phyloP scores from a whole-genome alignment of 1,284 basidiomycete genomes.

The Cutaneotrichosporon mucoides region DNA sequence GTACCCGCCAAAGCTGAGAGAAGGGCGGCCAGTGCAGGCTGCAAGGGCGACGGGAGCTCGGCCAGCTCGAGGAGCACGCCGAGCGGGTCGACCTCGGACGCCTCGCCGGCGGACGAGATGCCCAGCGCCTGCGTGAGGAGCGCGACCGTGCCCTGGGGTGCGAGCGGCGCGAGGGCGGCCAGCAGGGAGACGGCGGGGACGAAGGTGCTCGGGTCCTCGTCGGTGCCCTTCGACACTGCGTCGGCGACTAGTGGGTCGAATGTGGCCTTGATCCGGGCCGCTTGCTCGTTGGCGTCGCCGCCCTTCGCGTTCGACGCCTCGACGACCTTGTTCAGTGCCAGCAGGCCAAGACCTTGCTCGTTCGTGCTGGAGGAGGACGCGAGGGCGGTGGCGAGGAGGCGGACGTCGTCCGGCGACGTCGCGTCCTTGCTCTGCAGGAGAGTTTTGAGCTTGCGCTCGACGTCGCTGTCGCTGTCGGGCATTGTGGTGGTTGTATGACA shows the following conservation, averaged over 20 bases:
- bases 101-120: not conserved
- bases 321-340: slow-evolving; percentile 12
- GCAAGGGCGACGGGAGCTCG: slow-evolving; percentile 38
- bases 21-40: slow-evolving; percentile 60
- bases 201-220: slow-evolving; percentile 6
- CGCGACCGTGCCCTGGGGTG: slow-evolving; percentile 18
- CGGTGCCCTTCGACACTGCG: slow-evolving; percentile 3
- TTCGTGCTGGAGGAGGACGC: not conserved
- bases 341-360: slow-evolving; percentile 6
- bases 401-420: slow-evolving; percentile 3
- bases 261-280: slow-evolving; percentile 3
- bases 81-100: slow-evolving; percentile 23
- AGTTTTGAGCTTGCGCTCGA: not conserved
- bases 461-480: not conserved
- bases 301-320: not conserved
- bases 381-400: not conserved
- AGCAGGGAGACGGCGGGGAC: slow-evolving; percentile 24
- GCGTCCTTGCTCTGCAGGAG: slow-evolving; percentile 10
- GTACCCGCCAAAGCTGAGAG: slow-evolving; percentile 68
- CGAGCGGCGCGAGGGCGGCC: slow-evolving; percentile 29
- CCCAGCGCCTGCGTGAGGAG: slow-evolving; percentile 27
- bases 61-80: slow-evolving; percentile 39
- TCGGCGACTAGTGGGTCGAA: slow-evolving; percentile 16
- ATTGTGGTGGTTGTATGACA: not conserved
- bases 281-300: slow-evolving; percentile 3